phyloP scores from a whole-genome alignment of 352 stramenopile genomes.

The Globisporangium emineosum region DNA sequence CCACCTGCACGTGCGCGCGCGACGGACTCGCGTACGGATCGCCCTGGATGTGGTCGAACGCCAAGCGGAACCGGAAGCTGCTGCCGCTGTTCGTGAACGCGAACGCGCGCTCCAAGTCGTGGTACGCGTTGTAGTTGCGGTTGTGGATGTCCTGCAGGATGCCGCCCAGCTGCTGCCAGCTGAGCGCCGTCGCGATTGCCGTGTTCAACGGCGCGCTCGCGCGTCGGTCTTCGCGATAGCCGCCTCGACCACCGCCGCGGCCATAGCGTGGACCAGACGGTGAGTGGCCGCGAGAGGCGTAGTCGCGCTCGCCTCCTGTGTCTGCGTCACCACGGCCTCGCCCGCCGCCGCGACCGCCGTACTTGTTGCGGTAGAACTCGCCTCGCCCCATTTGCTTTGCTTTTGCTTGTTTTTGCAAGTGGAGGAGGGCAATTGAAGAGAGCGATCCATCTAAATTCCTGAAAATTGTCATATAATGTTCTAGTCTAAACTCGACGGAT shows the following conservation, averaged over 20 bases:
- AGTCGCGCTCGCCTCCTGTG: slow-evolving; percentile 19
- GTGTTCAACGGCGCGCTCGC: slow-evolving; percentile 8
- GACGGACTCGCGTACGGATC: slow-evolving; percentile 96
- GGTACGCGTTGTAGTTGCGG: slow-evolving; percentile 84
- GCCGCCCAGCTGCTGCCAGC: slow-evolving; percentile 49
- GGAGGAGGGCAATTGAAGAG: no score
- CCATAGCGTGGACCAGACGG: slow-evolving; percentile 6
- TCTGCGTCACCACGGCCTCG: slow-evolving; percentile 18
- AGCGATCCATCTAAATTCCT: background rate
- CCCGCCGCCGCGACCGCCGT: slow-evolving; percentile 51
- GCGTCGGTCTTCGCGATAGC: slow-evolving; percentile 13
- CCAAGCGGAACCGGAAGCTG: slow-evolving; percentile 72
- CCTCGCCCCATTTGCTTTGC: slow-evolving; percentile 67
- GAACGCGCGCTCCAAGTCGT: slow-evolving; percentile 69
- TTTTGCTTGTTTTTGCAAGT: no score
- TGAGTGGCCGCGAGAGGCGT: slow-evolving; percentile 6
- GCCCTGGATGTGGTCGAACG: slow-evolving; percentile 92
- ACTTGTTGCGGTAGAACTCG: slow-evolving; percentile 91
- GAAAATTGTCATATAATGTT: background rate
- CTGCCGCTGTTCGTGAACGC: slow-evolving; percentile 19
- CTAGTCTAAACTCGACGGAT: no score
- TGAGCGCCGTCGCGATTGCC: slow-evolving; percentile 18
- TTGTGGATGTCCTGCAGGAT: slow-evolving; percentile 57
- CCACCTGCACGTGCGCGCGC: slow-evolving; percentile 88
- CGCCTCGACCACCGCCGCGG: slow-evolving; percentile 18